A percentile compares a stretch with the other conserved stretches of the same genome.
Conservation (phyloP, 2,329 filamentous ascomycete species). For the Fusarium sororula region DNA sequence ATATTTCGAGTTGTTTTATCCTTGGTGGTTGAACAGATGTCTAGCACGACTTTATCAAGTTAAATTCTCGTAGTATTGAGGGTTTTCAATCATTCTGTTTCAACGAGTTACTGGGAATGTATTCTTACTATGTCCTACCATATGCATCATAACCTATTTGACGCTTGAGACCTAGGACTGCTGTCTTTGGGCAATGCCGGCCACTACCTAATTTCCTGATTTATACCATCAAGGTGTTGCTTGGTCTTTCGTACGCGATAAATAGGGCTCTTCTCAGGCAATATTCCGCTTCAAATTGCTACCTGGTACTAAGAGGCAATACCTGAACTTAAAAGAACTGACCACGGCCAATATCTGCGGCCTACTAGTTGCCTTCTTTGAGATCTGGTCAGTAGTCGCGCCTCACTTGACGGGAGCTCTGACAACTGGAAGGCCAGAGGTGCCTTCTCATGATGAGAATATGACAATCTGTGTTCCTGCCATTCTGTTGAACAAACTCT, state of each 20-base stretch:
- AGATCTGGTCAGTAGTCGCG: background rate
- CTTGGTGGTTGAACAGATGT: background rate
- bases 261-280: background rate
- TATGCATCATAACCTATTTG: background rate
- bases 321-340: background rate
- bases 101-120: background rate
- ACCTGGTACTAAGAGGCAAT: background rate
- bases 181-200: background rate
- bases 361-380: background rate
- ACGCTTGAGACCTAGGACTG: background rate
- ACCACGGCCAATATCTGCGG: background rate
- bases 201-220: background rate
- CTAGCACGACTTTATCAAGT: background rate
- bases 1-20: background rate
- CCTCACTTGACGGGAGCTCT: background rate
- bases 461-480: background rate
- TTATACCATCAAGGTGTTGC: background rate
- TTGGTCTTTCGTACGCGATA: background rate
- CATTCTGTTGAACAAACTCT: too few relatives aligned
- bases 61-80: background rate
- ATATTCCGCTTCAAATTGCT: background rate
- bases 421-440: background rate
- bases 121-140: background rate
- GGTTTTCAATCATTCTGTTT: background rate
- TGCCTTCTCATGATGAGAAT: background rate